Base-by-base conservation (phyloP, 495 filamentous ascomycete genomes). In the Evernia prunastri region DNA sequence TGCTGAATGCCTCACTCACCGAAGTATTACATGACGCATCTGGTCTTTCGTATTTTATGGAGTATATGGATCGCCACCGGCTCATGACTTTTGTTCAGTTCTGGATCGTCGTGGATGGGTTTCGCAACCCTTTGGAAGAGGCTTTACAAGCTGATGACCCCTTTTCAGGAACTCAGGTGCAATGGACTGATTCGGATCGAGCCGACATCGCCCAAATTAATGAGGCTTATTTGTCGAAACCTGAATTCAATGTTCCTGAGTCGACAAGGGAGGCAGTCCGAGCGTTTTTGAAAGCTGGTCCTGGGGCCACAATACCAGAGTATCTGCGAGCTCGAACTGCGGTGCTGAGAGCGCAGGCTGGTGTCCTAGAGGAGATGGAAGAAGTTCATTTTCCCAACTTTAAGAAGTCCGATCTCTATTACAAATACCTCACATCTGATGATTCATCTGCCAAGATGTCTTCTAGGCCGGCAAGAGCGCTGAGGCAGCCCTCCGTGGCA, bases 41-140 rank as follows among this genome's bases (percentile, higher is more conserved):
- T 1, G 92, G 91, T 9, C 79, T 97, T 20, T 97, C 92, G 15
- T 99, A 96, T 72, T 97, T 97, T 72, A 99, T 97, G 95, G 95
- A 99, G 70, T 97, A 91, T 72, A 97, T 97, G 95, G 95, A 99
- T 73, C 88, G 93, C 35, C 87, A 90, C 71, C 79, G 83, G 36
- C 80, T 95, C 9, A 92, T 97, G 86, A 82, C 87, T 18, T 75
- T 96, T 45, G 94, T 99, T 1, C 95, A 99, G 71, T 99, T 96
- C 74, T 99, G 92, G 92, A 87, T 99, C 53, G 93, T 97, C 29
- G 95, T 97, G 20, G 94, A 97, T 77, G 92, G 95, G 2, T 88
- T 97, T 70, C 87, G 95, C n/a, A 96, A 94, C 72, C 95, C 95
- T 8, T 78, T 99, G 6, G 94, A 97, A 73, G 91, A 92, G 68